Evolutionary conservation across 2,329 filamentous ascomycete genomes (phyloP), one percentile per base, ranked within the genome.

Genomic region (Neodidymelliopsis sp.): DNA sequence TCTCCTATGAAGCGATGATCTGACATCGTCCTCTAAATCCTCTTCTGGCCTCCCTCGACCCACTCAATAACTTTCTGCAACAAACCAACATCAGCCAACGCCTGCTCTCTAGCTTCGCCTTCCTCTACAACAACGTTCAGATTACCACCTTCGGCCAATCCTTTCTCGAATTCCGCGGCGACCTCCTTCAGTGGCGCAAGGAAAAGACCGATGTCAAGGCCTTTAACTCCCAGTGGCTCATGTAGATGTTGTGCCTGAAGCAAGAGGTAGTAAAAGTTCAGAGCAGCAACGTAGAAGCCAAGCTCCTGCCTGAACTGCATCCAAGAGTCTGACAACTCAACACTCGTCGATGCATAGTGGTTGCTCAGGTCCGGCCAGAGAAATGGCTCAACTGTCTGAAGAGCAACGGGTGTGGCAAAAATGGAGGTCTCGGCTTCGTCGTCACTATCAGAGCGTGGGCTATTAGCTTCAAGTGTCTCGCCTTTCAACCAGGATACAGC

Each of bases 401-500:
- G 65, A 0, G 77, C 76, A 16, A 77, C 67, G 0, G 78, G 76
- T 2, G 76, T 79, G 4, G 76, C 71, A 56, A 81, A 81, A 16
- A 81, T 75, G 13, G 54, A 57, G 4, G 54, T 57, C 36, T 56
- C 31, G 6, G 24, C 47, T 9, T 57, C 51, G 4, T 59, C 36
- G 11, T 67, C 54, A 11, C 52, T 37, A 5, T 49, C 33, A 16
- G 49, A 16, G 7, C 44, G 24, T 13, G 70, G 77, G 3, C 56
- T 37, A 20, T 66, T 69, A 4, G 79, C 76, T 56, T 79, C 75
- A 4, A 85, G 74, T 0, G 83, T 80, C 60, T 85, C 83, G 29
- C 82, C 75, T 60, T 84, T 85, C 24, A 85, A 71, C 83, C 83
- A 86, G 24, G 79, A 77, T 4, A 86, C 78, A 2, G 82, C 83